Evolutionary conservation across 140 eudicot species (phyloP), one percentile per base, ranked within the genome.

Genomic region (Ambrosia hybrid): DNA sequence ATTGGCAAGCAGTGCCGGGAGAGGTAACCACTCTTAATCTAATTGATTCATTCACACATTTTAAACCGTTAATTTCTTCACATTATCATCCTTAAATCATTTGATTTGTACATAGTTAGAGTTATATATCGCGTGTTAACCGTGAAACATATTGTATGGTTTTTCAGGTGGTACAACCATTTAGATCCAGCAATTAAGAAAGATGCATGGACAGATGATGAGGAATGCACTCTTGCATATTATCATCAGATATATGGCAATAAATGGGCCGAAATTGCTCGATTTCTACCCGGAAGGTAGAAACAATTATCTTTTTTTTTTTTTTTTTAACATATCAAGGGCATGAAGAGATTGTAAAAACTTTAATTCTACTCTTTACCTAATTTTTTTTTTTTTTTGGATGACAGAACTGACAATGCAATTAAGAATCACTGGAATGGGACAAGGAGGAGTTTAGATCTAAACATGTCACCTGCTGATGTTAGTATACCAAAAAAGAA

Each of bases 1-100:
- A 86, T 86, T 26, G 96, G 96, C 26, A 89, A 89, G 73, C 96
- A 89, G 78, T 86, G 90, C 43, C 82, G 92, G 0, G 96, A 89
- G 73, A 86, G 96, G 96, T 83, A 75, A 39, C 6, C 9, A 39
- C 46, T 4, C 1, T 39, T 39, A 39, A 41, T 41, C 37, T 3
- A 43, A 11, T n/a, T 63, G 37, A 43, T 56, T 26, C 3, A 21
- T 36, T 34, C 9, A 34, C 5, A 36, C 13, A 62, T 6, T 12
- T 37, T 10, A 30, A 30, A 10, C n/a, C 36, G 13, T 61, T 9
- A 49, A 13, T 33, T 34, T 12, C 11, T 30, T 59, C 10, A 61
- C 46, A 61, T 61, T 36, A 33, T 33, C 61, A 36, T 61, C 46
- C 67, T 12, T 14, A 61, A 12, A 13, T 39, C 5, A 4, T 12